Evolutionary conservation across 441 rosid genomes (phyloP), one percentile per base, ranked within the genome.

Genomic region (Flueggea neowawraea): DNA sequence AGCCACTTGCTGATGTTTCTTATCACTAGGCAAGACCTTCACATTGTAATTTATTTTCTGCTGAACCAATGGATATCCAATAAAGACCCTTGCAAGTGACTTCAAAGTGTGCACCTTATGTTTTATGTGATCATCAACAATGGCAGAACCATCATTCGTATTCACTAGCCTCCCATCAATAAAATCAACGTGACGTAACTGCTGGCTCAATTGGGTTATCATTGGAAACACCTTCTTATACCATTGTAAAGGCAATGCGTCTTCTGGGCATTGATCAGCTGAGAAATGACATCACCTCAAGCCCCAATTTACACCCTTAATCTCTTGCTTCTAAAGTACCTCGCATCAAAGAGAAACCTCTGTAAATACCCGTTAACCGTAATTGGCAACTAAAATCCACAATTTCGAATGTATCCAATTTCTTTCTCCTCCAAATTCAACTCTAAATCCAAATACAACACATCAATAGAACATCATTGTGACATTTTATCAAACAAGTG

Each of bases 41-140:
- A 66, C 44, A 58, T 61, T 66, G 53, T 68, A 67, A 73, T 56
- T 78, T 6, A 83, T 57, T 44, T 75, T 79, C 50, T 61, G 61
- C 82, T 84, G 97, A 71, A 77, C 73, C 3, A 75, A 69, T 36
- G 93, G 84, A 62, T 81, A 85, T 6, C 96, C 95, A 55, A 94
- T 63, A 65, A 84, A 84, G n/a, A 76, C 76, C 60, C 89, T 82
- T 17, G 77, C 85, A 5, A 90, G 70, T 16, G 91, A 90, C 76
- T 86, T 92, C 57, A 82, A 83, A 22, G 78, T 74, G 4, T 64
- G 68, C 95, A 90, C 80, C 71, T 74, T 86, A 5, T 62, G 70
- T 32, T 60, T 73, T 43, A 83, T 60, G 15, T 12, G 14, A 36
- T 80, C 85, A 54, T 83, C 79, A 9, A 74, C 45, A 61, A 87